Percentiles rank a stretch among this genome's conserved stretches.
Evolutionary conservation across 352 stramenopile genomes (phyloP).

Genomic region (Globisporangium spiculum): DNA sequence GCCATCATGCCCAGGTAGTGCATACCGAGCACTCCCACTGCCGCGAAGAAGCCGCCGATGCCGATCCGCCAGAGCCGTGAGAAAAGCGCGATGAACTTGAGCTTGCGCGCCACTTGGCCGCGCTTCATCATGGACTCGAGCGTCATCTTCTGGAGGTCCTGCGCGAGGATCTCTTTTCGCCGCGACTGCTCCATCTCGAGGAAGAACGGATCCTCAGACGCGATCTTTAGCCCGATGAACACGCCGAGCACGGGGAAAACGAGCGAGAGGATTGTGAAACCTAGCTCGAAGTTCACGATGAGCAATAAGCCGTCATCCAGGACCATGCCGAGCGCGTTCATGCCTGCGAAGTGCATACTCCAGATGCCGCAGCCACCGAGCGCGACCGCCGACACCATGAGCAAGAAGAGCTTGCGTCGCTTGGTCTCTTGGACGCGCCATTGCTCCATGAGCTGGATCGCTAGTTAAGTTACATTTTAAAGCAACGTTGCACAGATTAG

Average conservation of each 20-base stretch:
- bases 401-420: conserved; percentile 34
- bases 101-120: conserved; percentile 36
- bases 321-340: conserved; percentile 44
- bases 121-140: conserved; percentile 52
- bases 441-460: conserved; percentile 73
- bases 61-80: conserved; percentile 51
- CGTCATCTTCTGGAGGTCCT: conserved; percentile 38
- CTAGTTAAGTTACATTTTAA: conserved; percentile 17
- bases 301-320: conserved; percentile 35
- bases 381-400: conserved; percentile 36
- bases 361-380: conserved; percentile 68
- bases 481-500: not conserved
- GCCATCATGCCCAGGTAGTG: conserved; percentile 77
- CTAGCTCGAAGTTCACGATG: conserved; percentile 48
- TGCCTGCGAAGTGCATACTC: conserved; percentile 76
- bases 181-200: conserved; percentile 51
- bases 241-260: conserved; percentile 52
- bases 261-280: conserved; percentile 53
- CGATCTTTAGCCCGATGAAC: conserved; percentile 51
- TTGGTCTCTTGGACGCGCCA: conserved; percentile 42
- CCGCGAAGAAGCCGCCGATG: conserved; percentile 45
- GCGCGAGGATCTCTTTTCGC: conserved; percentile 25
- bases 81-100: conserved; percentile 64
- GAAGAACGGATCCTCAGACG: conserved; percentile 61
- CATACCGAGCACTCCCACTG: conserved; percentile 65